Base-by-base conservation (phyloP, 2,329 filamentous ascomycete species). In the Botrytis fragariae region DNA sequence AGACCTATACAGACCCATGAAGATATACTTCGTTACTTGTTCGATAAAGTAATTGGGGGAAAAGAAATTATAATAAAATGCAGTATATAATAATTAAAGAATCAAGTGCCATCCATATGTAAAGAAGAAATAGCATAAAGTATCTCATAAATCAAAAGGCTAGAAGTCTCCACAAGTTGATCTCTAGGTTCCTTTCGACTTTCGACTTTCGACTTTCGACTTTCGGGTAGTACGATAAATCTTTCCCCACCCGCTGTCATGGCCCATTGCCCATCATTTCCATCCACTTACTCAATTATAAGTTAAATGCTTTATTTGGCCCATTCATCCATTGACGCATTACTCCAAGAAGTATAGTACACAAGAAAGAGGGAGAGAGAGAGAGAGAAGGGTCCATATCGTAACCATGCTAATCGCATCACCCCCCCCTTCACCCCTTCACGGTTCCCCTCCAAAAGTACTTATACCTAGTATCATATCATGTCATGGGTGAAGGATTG, bases 181-280 rank as follows among this genome's bases (percentile, higher is more conserved):
- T 16, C 64, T 59, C 8, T 42, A 64, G 14, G 45, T 67, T 67
- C 71, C 54, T 72, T 72, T 51, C 22, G 20, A 45, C 44, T 45
- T 45, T 22, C 20, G 44, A 51, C 39, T 69, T 69, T 72, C 54
- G 63, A 35, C 54, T 45, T 45, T 22, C 20, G 44, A 51, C 39
- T 69, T 69, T 72, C 54, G 63, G 51, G 71, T 72, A 61, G 71
- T 29, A 62, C 54, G 42, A 42, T 32, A 62, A 69, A 69, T 25
- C 51, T 29, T 61, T 64, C 73, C 42, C 64, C 48, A 64, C 64
- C 45, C 32, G 51, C 59, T 39, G 37, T 54, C 51, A 54, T 54
- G 12, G 59, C 18, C 42, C 44, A 54, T 54, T 37, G 32, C 32
- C 59, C 44, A 67, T 67, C 63, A 51, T 48, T 51, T 67, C 44